A percentile compares a stretch with the other conserved stretches of the same genome.
Conservation (phyloP, 306 rosid species). For the Inga leiocalycina region DNA sequence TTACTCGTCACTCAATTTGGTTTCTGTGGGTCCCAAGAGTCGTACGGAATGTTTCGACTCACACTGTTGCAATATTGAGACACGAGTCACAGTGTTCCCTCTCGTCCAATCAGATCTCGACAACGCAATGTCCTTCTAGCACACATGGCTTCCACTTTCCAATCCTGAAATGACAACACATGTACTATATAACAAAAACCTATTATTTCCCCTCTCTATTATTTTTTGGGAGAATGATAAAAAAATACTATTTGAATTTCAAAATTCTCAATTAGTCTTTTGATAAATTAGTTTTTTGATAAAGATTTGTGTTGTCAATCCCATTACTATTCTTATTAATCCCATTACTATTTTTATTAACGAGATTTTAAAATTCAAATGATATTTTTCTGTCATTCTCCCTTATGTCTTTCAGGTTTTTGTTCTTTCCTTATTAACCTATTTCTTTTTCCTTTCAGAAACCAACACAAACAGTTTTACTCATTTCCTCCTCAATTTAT, state of each 20-base stretch:
- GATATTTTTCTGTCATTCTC: no score
- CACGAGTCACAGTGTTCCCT: slow-evolving; percentile 22
- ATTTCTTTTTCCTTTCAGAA: neutral
- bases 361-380: no score
- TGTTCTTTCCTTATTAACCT: neutral
- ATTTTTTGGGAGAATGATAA: no score
- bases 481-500: slow-evolving; percentile 21
- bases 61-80: slow-evolving; percentile 13
- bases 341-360: no score
- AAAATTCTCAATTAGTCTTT: no score
- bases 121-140: slow-evolving; percentile 38
- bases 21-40: slow-evolving; percentile 25
- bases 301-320: no score
- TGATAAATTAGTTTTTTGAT: no score
- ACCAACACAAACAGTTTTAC: neutral
- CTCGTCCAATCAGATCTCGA: slow-evolving; percentile 31
- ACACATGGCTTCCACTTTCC: slow-evolving; percentile 9
- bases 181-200: slow-evolving; percentile 2
- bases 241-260: no score
- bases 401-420: no score
- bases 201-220: neutral
- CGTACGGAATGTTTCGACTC: slow-evolving; percentile 34
- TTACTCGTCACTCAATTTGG: neutral
- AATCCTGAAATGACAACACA: slow-evolving; percentile 41
- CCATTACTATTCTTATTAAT: no score